These are phyloP conservation scores for Claviceps paspali DNA, from an alignment of 2,329 filamentous ascomycete genomes.

Conservation along the genomic window DNA sequence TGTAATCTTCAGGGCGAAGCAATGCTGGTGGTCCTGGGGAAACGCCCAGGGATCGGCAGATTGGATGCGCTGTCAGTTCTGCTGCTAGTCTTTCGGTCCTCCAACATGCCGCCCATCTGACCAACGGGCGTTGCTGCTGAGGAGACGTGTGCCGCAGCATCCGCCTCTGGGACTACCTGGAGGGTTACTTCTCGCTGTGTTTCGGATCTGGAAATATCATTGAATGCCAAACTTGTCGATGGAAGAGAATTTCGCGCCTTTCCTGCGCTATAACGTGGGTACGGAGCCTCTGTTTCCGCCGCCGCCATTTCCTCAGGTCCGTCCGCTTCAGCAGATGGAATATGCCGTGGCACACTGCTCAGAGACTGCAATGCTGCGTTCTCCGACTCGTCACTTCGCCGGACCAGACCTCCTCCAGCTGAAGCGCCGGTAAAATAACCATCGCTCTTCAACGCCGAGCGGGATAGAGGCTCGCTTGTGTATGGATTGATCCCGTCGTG, in stretches of 20 bases:
- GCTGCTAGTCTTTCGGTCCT: constrained; percentile 13
- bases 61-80: constrained; percentile 37
- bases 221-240: constrained; percentile 4
- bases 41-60: constrained; percentile 56
- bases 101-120: constrained; percentile 1
- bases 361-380: background rate
- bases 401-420: constrained; percentile 4
- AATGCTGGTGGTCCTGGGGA: constrained; percentile 31
- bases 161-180: constrained; percentile 8
- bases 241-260: constrained; percentile 7
- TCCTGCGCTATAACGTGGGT: background rate
- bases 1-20: constrained; percentile 17
- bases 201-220: constrained; percentile 9
- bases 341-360: background rate
- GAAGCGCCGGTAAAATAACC: constrained; percentile 11
- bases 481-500: constrained; percentile 45
- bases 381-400: constrained; percentile 7
- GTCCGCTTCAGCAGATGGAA: background rate
- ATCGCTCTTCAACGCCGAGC: constrained; percentile 7
- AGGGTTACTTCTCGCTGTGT: constrained; percentile 11
- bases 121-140: constrained; percentile 4
- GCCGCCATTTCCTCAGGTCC: background rate
- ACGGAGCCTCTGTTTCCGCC: background rate
- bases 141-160: constrained; percentile 6
- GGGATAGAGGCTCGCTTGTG: constrained; percentile 27